Base-by-base conservation (phyloP, 2,329 filamentous ascomycete genomes). In the Alternaria sp. region DNA sequence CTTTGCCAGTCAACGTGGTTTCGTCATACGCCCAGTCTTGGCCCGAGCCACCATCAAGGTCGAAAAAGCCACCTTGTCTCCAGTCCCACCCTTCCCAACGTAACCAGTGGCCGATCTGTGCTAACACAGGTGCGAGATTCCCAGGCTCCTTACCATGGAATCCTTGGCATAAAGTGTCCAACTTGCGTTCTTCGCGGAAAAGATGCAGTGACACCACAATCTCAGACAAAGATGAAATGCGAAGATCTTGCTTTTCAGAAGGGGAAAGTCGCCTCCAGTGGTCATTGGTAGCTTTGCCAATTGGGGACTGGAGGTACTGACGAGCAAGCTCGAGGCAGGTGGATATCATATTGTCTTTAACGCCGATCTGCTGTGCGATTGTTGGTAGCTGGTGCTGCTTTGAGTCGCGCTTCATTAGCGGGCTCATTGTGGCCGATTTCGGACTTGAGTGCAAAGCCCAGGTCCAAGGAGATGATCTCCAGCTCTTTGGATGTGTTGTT, bases 121-220 rank as follows among this genome's bases (percentile, higher is more conserved):
- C 89, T 43, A 98, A 81, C 2, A 97, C 78, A 16, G 91, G 88
- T n/a, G 88, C 87, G 22, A 98, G 79, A 42, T 85, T 82, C 14
- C 82, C 79, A 22, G 79, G 68, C 42, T 83, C 79, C 20, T 76
- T 77, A 48, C 74, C 78, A 11, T 82, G 78, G n/a, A 79, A 75
- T 63, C 86, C 83, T n/a, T 80, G 79, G 44, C 83, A 82, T 55
- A 82, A 80, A 4, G 89, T 86, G 62, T 92, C 88, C 2, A 99
- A 85, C 74, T 96, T 98, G 63, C 91, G 85, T 75, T 99, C 95
- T 76, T 99, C 94, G 0, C 91, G 85, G n/a, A 96, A 82, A 3
- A 98, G 83, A 79, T 99, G 95, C 12, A 99, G 82, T 1, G 87
- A 90, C 39, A 89, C 82, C 65, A 96, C 82, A 38, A 94, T 85